Percentiles rank a stretch among this genome's conserved stretches.
These are phyloP conservation scores for Pseudogymnoascus sp. DNA, from an alignment of 2,329 filamentous ascomycete genomes.

Conservation along the genomic window DNA sequence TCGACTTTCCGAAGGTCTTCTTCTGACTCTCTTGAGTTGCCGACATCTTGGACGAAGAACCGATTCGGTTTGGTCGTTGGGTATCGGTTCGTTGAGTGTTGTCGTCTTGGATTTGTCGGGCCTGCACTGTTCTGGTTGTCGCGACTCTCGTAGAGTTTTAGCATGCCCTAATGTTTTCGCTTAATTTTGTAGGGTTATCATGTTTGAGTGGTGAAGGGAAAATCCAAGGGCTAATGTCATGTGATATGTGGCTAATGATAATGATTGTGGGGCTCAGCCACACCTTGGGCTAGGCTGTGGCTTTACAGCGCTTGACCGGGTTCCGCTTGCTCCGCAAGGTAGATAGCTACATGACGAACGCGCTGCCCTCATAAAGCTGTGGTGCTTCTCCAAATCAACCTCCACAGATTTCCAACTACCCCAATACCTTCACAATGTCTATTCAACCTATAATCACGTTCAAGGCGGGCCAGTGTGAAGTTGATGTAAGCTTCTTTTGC, in stretches of 20 bases:
- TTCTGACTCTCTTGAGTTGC: conserved; percentile 49
- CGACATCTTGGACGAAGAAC: conserved; percentile 55
- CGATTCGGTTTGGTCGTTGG: conserved; percentile 22
- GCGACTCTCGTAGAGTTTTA: conserved; percentile 8
- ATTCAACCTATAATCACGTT: conserved; percentile 85
- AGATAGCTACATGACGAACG: conserved; percentile 14
- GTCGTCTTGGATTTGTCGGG: conserved; percentile 20
- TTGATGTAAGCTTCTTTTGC: conserved; percentile 58
- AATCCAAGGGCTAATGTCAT: conserved; percentile 7
- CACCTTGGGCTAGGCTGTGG: conserved; percentile 6
- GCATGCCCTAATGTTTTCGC: conserved; percentile 13
- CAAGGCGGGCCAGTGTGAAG: conserved; percentile 85
- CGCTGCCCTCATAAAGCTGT: conserved; percentile 13
- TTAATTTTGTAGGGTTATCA: conserved; percentile 11
- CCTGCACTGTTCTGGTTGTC: conserved; percentile 10
- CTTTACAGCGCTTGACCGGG: neutral
- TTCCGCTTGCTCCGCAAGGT: conserved; percentile 8
- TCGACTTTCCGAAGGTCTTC: conserved; percentile 97
- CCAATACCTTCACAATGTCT: conserved; percentile 55
- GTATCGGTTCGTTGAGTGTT: conserved; percentile 24
- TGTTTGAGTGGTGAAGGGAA: neutral
- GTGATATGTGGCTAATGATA: conserved; percentile 6
- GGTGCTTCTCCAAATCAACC: conserved; percentile 16
- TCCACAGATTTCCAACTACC: conserved; percentile 12
- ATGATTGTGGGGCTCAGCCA: neutral